These are phyloP conservation scores for Oryza australiensis DNA, from an alignment of 176 grass and related monocot genomes.

Conservation along the genomic window DNA sequence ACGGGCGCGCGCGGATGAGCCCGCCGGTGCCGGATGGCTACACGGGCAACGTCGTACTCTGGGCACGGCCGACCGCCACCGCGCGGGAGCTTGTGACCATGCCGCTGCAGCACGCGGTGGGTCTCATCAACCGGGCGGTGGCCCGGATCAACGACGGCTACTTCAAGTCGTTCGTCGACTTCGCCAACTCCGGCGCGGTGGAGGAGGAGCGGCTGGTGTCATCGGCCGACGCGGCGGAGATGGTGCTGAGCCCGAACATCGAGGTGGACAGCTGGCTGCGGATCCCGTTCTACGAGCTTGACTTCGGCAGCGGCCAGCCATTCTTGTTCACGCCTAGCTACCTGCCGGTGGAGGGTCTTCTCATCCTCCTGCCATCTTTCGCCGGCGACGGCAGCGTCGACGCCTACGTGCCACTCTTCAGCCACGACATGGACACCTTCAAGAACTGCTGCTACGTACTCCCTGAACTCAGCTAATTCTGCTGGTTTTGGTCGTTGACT, in stretches of 20 bases:
- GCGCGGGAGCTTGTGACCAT: slow-evolving; percentile 6
- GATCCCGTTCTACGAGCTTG: slow-evolving; percentile 34
- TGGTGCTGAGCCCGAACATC: slow-evolving; percentile 28
- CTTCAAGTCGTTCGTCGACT: slow-evolving; percentile 37
- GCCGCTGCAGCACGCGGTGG: slow-evolving; percentile 29
- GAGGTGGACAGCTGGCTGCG: slow-evolving; percentile 34
- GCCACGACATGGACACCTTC: slow-evolving; percentile 22
- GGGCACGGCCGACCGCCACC: slow-evolving; percentile 13
- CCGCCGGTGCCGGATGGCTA: slow-evolving; percentile 23
- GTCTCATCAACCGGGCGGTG: slow-evolving; percentile 27
- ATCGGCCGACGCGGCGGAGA: slow-evolving; percentile 25
- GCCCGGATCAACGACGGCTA: slow-evolving; percentile 15
- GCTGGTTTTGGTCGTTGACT: too few species aligned
- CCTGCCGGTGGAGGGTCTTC: slow-evolving; percentile 32
- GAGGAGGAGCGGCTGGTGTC: background rate
- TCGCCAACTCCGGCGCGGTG: slow-evolving; percentile 16
- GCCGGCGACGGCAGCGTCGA: slow-evolving; percentile 23
- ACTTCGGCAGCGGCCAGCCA: slow-evolving; percentile 26
- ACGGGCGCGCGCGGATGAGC: slow-evolving; percentile 27
- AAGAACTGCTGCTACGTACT: slow-evolving; percentile 27
- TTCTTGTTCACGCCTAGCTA: slow-evolving; percentile 33
- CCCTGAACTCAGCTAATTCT: background rate
- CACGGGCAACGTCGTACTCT: slow-evolving; percentile 28
- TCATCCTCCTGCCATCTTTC: slow-evolving; percentile 26
- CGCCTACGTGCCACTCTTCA: slow-evolving; percentile 29